Evolutionary conservation across 768 basidiomycete species (phyloP), one percentile per base, ranked within the genome.

Genomic region (Astraeus odoratus): DNA sequence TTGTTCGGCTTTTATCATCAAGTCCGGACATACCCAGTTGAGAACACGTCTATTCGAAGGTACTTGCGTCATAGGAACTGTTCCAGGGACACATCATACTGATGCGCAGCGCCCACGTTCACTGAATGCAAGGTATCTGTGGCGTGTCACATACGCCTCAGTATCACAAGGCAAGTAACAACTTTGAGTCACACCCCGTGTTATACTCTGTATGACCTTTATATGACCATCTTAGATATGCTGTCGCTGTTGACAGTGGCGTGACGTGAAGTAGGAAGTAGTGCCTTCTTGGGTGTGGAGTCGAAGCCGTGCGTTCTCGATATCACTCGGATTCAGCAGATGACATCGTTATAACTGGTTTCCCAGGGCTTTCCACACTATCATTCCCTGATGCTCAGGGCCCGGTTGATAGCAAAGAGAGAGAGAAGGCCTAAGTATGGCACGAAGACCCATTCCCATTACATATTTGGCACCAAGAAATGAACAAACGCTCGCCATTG

Each of bases 211-310:
- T 9, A 22, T 12, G 37, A 38, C 20, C 22, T 3, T 22, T 38
- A n/a, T n/a, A n/a, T n/a, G n/a, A n/a, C n/a, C n/a, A n/a, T 22
- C 37, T 20, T 19, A 38, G n/a, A 13, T 3, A 38, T 8, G 9
- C 24, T 35, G 26, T 43, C 46, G 34, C 56, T 50, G 48, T 57
- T 57, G 45, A 46, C 40, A 31, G 58, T 57, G 53, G 54, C 52
- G 58, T 57, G 58, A 48, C 50, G 39, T 36, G 31, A 43, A 24
- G 37, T 23, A 10, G 24, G 19, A 43, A 9, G 18, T 40, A 31
- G n/a, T 22, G 30, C 44, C 44, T 12, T 24, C 30, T 6, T 37
- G 39, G 31, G 15, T 24, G 19, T 13, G 31, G 15, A 19, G 19
- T 13, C 35, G n/a, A 15, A 10, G 6, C 24, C n/a, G 23, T 26